These are phyloP conservation scores for Nigrospora sphaerica DNA, from an alignment of 2,329 filamentous ascomycete species.

Conservation along the genomic window DNA sequence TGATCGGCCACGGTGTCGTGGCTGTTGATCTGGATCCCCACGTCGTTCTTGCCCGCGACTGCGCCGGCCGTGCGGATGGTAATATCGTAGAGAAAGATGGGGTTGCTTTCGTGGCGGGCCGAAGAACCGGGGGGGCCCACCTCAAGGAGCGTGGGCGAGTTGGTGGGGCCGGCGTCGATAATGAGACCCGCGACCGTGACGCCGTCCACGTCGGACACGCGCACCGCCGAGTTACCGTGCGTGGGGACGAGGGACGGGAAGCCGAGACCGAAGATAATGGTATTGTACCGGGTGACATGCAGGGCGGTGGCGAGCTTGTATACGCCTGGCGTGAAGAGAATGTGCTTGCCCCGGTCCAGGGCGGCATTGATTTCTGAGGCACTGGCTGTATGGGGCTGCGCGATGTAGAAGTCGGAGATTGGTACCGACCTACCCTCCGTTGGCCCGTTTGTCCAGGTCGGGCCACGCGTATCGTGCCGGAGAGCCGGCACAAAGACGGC, in stretches of 20 bases:
- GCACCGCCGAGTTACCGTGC: slow-evolving; percentile 15
- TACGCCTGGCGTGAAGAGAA: slow-evolving; percentile 22
- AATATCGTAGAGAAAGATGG: slow-evolving; percentile 23
- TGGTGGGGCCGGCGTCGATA: slow-evolving; percentile 19
- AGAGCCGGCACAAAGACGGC: slow-evolving; percentile 21
- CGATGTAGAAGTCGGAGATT: slow-evolving; percentile 18
- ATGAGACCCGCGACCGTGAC: slow-evolving; percentile 23
- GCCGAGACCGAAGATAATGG: slow-evolving; percentile 22
- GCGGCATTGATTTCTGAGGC: slow-evolving; percentile 19
- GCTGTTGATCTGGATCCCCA: slow-evolving; percentile 22
- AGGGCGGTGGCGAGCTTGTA: slow-evolving; percentile 20
- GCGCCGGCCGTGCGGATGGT: slow-evolving; percentile 21
- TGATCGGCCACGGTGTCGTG: slow-evolving; percentile 22
- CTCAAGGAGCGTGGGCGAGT: slow-evolving; percentile 19
- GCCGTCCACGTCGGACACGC: slow-evolving; percentile 20
- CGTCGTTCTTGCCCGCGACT: slow-evolving; percentile 15
- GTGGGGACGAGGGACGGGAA: slow-evolving; percentile 20
- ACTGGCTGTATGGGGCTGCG: slow-evolving; percentile 11
- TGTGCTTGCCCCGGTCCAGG: slow-evolving; percentile 17
- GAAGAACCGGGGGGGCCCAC: slow-evolving; percentile 16
- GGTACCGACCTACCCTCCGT: slow-evolving; percentile 20
- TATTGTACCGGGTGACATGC: slow-evolving; percentile 13
- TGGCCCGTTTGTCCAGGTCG: slow-evolving; percentile 16
- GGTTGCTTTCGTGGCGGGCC: slow-evolving; percentile 15
- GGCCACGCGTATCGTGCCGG: slow-evolving; percentile 17